Evolutionary conservation across 2,329 filamentous ascomycete species (phyloP), one percentile per base, ranked within the genome.

Genomic region (Aquanectria penicillioides): DNA sequence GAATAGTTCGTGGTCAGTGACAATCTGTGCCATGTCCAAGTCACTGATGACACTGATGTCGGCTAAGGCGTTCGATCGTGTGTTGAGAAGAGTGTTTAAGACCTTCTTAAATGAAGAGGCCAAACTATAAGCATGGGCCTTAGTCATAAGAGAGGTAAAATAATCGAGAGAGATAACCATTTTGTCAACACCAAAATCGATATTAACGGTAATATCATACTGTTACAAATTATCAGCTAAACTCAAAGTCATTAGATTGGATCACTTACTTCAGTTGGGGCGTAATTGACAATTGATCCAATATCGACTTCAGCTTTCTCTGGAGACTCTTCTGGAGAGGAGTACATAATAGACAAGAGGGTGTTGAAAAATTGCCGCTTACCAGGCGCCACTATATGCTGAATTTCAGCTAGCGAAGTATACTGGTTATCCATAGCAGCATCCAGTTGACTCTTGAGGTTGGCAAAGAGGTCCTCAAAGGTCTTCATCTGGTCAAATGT

Each of bases 401-500:
- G 46, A 12, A 49, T 38, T 18, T 49, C 46, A 4, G 46, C 46
- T 2, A 49, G 33, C 10, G 46, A 49, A 15, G 26, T 13, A 6
- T 38, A 28, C 15, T 49, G 46, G 13, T 49, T 49, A 25, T 49
- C 46, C 46, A 49, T 49, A 4, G 46, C 46, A 29, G 23, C 33
- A 38, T 49, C 38, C 6, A 49, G 33, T 15, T 49, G 46, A 15
- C 6, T 38, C 23, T 28, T 49, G 12, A 49, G 46, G 22, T 37
- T 37, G 12, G 20, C 22, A 11, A 64, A 61, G 11, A 80, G 69
- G 1, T 70, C 65, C 11, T 51, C 34, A 13, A 54, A 17, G 5
- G 34, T 52, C 82, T 72, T 69, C 23, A 66, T n/a, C 1, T 20
- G 11, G 20, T 38, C 46, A 15, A 49, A 49, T 7, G 23, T 9